A percentile compares a stretch with the other conserved stretches of the same genome.
phyloP scores from a whole-genome alignment of 495 filamentous ascomycete genomes.

The Aspergillus homomorphus region DNA sequence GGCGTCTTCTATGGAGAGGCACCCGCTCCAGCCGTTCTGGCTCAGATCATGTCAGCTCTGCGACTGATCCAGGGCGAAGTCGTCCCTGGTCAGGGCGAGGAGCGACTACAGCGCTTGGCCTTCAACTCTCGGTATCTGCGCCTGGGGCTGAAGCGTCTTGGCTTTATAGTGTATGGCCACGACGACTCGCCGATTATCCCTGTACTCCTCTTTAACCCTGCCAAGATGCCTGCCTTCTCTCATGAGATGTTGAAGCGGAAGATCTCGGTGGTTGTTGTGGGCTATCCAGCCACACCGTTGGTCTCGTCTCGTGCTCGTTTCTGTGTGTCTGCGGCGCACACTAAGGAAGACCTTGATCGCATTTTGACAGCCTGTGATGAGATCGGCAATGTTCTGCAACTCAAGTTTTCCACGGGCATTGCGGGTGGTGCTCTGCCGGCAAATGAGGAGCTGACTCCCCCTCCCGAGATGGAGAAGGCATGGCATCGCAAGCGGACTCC shows the following conservation, averaged over 20 bases:
- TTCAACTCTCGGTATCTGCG: conserved; percentile 99
- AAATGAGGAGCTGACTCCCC: conserved; percentile 62
- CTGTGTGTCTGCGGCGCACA: conserved; percentile 94
- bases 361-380: conserved; percentile 88
- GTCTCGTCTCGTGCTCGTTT: conserved; percentile 92
- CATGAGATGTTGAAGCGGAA: conserved; percentile 97
- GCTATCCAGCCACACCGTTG: conserved; percentile 95
- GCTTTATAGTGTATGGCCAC: conserved; percentile 93
- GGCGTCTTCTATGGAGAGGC: conserved; percentile 86
- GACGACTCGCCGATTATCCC: conserved; percentile 98
- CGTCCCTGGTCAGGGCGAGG: conserved; percentile 86
- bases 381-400: conserved; percentile 83
- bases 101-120: conserved; percentile 90
- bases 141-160: conserved; percentile 92
- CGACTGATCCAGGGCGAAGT: conserved; percentile 86
- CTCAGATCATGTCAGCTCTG: conserved; percentile 82
- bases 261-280: conserved; percentile 97
- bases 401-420: conserved; percentile 94
- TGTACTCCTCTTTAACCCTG: conserved; percentile 89
- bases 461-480: conserved; percentile 69
- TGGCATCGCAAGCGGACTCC: conserved; percentile 45
- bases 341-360: conserved; percentile 95
- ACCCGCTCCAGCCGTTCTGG: conserved; percentile 78
- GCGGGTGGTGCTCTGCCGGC: conserved; percentile 80
- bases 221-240: conserved; percentile 96